Conservation (phyloP, 768 basidiomycete genomes). For the Boletus pseudopeckii region DNA sequence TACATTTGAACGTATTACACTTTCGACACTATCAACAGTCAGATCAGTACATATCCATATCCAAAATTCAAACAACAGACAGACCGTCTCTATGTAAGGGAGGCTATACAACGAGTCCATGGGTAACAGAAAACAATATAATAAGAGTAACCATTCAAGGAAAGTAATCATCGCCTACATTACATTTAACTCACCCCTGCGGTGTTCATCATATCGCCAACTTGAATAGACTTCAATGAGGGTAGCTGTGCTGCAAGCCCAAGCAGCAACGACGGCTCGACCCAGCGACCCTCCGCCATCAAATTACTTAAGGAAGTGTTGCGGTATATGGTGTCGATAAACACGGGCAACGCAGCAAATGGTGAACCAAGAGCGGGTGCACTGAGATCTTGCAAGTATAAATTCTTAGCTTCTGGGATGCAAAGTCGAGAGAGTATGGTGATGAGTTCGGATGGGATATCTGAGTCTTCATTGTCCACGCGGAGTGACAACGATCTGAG, state of each 20-base stretch:
- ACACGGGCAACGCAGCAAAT: slow-evolving; percentile 40
- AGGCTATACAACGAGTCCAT: slow-evolving; percentile 1
- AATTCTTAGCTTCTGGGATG: slow-evolving; percentile 44
- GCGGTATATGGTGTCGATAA: slow-evolving; percentile 4
- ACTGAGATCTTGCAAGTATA: slow-evolving; percentile 46
- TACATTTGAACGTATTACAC: not conserved
- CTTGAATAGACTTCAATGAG: slow-evolving; percentile 12
- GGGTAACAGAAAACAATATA: not conserved
- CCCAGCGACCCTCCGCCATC: slow-evolving; percentile 29
- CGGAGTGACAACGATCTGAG: slow-evolving; percentile 48
- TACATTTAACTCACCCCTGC: slow-evolving; percentile 9
- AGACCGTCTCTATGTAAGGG: slow-evolving; percentile 1
- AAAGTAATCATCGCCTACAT: not conserved
- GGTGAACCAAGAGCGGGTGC: slow-evolving; percentile 10
- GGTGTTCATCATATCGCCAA: slow-evolving; percentile 3
- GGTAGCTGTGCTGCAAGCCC: slow-evolving; percentile 13
- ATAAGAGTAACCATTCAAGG: slow-evolving; percentile 3
- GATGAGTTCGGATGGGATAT: slow-evolving; percentile 60
- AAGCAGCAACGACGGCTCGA: slow-evolving; percentile 11
- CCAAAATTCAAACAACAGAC: slow-evolving; percentile 2
- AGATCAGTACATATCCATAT: slow-evolving; percentile 2
- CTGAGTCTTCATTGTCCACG: slow-evolving; percentile 53
- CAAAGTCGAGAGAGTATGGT: slow-evolving; percentile 49
- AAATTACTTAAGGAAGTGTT: slow-evolving; percentile 11
- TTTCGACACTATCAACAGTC: not conserved